phyloP scores from a whole-genome alignment of 176 grass and related monocot genomes.

The Saccharum spontaneum region DNA sequence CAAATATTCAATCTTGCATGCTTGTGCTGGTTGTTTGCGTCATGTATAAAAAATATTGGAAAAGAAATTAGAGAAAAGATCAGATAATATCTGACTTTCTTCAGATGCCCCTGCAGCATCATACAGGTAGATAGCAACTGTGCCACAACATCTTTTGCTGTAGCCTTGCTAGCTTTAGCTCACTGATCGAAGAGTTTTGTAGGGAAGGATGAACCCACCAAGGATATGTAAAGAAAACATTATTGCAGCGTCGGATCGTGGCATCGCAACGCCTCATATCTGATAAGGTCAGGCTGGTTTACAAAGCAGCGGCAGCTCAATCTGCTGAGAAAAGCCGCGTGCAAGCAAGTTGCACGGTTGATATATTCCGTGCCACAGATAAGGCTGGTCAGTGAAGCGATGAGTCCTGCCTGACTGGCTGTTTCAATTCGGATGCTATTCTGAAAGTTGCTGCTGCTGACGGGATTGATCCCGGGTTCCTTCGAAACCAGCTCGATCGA shows the following conservation, averaged over 20 bases:
- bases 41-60: conserved; percentile 14
- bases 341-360: conserved; percentile 31
- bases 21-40: conserved; percentile 29
- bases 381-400: conserved; percentile 27
- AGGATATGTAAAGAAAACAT: conserved; percentile 35
- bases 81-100: conserved; percentile 41
- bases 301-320: conserved; percentile 34
- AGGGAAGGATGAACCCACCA: conserved; percentile 1
- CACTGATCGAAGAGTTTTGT: background rate
- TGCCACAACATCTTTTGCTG: conserved; percentile 30
- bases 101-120: conserved; percentile 43
- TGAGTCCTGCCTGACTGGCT: conserved; percentile 10
- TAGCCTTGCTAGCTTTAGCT: conserved; percentile 28
- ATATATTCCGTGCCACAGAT: conserved; percentile 42
- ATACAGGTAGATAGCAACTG: conserved; percentile 33
- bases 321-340: conserved; percentile 36
- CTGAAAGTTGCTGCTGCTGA: conserved; percentile 47
- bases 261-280: conserved; percentile 39
- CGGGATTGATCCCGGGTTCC: conserved; percentile 35
- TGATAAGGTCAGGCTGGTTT: conserved; percentile 37
- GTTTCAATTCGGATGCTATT: conserved; percentile 40
- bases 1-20: conserved; percentile 25
- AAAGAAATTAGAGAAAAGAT: background rate
- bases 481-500: background rate
- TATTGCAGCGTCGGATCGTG: conserved; percentile 35